Evolutionary conservation across 106 monocot genomes (phyloP).

Genomic region (Allium fistulosum): DNA sequence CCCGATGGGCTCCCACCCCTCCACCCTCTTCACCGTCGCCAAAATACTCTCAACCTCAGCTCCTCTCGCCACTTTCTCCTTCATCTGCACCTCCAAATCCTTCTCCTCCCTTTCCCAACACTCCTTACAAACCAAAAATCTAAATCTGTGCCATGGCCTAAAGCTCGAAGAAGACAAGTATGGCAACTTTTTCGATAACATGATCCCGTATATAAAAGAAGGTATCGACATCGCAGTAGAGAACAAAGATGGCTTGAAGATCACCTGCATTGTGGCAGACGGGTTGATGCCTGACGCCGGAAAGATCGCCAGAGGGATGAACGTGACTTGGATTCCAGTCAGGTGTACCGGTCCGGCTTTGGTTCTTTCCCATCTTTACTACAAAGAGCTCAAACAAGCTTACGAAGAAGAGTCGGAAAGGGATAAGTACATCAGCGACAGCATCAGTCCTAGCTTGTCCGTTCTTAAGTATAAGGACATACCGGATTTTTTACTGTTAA

Average conservation of each 20-base stretch:
- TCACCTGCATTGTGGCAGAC: neutral
- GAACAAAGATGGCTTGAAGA: neutral
- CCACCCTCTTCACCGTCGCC: neutral
- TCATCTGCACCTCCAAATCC: neutral
- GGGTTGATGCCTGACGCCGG: neutral
- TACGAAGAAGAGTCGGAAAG: neutral
- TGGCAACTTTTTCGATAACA: neutral
- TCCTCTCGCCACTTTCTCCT: neutral
- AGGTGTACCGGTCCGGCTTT: neutral
- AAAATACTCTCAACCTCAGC: neutral
- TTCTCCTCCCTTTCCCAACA: neutral
- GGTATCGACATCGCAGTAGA: neutral
- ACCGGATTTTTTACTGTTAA: constrained; percentile 47
- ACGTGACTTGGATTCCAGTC: neutral
- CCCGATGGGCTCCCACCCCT: neutral
- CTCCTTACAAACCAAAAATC: neutral
- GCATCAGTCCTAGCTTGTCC: constrained; percentile 42
- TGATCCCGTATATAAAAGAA: neutral
- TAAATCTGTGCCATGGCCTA: neutral
- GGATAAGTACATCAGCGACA: neutral
- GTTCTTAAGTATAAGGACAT: constrained; percentile 37
- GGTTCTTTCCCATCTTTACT: neutral
- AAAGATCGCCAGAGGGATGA: neutral
- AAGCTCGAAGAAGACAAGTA: neutral
- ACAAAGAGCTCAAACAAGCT: neutral